A percentile compares a stretch with the other conserved stretches of the same genome.
phyloP scores from a whole-genome alignment of 1,284 basidiomycete genomes.

The Chalciporus piperatoides region DNA sequence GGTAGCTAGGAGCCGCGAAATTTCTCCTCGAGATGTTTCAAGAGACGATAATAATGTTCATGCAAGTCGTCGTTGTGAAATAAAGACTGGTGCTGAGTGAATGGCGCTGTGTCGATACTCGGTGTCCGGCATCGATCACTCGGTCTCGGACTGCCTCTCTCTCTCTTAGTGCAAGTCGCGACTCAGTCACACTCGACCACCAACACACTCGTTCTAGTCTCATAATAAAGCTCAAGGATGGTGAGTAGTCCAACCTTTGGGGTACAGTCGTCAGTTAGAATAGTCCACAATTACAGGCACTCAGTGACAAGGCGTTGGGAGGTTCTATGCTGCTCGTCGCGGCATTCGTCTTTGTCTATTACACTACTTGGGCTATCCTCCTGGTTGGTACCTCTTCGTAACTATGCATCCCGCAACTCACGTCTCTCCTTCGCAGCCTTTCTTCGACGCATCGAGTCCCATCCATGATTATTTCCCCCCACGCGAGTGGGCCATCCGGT shows the following conservation, averaged over 20 bases:
- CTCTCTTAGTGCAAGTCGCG: background rate
- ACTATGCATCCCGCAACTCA: background rate
- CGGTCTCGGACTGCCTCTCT: no score
- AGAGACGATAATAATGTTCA: background rate
- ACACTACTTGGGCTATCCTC: constrained; percentile 87
- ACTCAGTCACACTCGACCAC: constrained; percentile 1
- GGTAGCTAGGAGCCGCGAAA: constrained; percentile 5
- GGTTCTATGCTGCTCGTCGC: constrained; percentile 77
- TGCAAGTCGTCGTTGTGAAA: constrained; percentile 1
- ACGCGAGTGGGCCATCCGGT: constrained; percentile 86
- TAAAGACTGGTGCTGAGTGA: background rate
- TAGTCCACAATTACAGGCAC: constrained; percentile 45
- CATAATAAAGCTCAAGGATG: constrained; percentile 17
- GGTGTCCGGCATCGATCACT: background rate
- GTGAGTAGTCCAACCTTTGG: constrained; percentile 20
- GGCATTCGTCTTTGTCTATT: constrained; percentile 79
- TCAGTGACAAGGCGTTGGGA: constrained; percentile 80
- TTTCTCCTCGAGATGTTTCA: constrained; percentile 3
- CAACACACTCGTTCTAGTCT: background rate
- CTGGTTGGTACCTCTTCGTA: constrained; percentile 51
- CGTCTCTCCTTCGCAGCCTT: constrained; percentile 56
- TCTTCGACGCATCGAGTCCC: constrained; percentile 70
- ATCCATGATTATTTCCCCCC: constrained; percentile 80
- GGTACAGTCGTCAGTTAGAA: background rate
- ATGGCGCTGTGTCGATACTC: background rate